Percentiles rank a stretch among this genome's conserved stretches.
These are phyloP conservation scores for Paramyrothecium roridum DNA, from an alignment of 2,329 filamentous ascomycete genomes.

Conservation along the genomic window DNA sequence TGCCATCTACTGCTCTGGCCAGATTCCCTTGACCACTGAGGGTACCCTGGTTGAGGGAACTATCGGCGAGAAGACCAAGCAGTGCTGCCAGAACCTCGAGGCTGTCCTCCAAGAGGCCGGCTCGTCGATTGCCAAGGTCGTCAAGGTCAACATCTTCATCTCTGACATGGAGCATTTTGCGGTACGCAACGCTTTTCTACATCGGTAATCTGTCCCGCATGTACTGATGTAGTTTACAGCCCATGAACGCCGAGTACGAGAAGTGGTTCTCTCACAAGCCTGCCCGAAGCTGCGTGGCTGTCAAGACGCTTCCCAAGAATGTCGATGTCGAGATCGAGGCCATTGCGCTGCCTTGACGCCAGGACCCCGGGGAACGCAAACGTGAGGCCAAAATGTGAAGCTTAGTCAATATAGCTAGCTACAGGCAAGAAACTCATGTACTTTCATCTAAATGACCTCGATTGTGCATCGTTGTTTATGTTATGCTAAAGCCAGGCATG, in stretches of 20 bases:
- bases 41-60: slow-evolving; percentile 55
- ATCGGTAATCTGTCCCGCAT: background rate
- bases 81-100: slow-evolving; percentile 73
- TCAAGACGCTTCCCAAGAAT: slow-evolving; percentile 82
- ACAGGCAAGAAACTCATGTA: background rate
- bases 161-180: slow-evolving; percentile 88
- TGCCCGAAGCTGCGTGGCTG: slow-evolving; percentile 84
- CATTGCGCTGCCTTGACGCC: slow-evolving; percentile 62
- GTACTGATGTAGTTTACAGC: slow-evolving; percentile 27
- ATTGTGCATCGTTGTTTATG: no score
- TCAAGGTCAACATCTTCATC: slow-evolving; percentile 91
- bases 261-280: slow-evolving; percentile 83
- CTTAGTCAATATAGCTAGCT: no score
- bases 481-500: no score
- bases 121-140: slow-evolving; percentile 72
- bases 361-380: no score
- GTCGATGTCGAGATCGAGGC: slow-evolving; percentile 90
- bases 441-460: background rate
- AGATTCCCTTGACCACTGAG: slow-evolving; percentile 65
- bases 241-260: slow-evolving; percentile 83
- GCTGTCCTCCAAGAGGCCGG: slow-evolving; percentile 81
- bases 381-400: no score
- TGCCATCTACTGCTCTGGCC: slow-evolving; percentile 66
- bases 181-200: slow-evolving; percentile 28
- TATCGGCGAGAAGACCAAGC: slow-evolving; percentile 61